These are phyloP conservation scores for Eucalyptus shirleyi DNA, from an alignment of 345 rosid genomes.

Conservation along the genomic window DNA sequence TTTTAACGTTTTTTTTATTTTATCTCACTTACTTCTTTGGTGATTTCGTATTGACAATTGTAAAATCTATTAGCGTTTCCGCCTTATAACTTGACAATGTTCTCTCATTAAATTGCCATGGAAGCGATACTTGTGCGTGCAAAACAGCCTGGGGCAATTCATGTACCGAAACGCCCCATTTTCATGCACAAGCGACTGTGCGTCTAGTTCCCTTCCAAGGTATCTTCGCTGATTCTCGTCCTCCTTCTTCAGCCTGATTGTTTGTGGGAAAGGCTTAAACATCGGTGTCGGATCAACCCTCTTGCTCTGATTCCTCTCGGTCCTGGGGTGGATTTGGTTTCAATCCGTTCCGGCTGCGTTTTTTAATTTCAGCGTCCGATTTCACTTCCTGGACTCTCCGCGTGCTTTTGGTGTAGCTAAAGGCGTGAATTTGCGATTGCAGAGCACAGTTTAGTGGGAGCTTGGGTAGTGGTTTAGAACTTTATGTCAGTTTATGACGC, in stretches of 20 bases:
- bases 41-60: not conserved
- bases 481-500: not conserved
- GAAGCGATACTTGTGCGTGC: constrained; percentile 74
- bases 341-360: not conserved
- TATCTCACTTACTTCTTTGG: rapidly evolving
- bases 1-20: rapidly evolving
- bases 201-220: constrained; percentile 47
- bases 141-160: constrained; percentile 76
- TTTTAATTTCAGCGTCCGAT: not conserved
- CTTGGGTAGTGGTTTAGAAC: not conserved
- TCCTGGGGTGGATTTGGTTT: not conserved
- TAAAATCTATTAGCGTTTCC: no score
- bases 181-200: constrained; percentile 88
- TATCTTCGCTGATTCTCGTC: not conserved
- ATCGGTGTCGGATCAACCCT: not conserved
- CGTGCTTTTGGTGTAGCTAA: not conserved
- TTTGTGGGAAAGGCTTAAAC: not conserved
- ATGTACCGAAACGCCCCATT: constrained; percentile 68
- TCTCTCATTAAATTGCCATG: constrained; percentile 6
- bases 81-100: not conserved
- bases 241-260: not conserved
- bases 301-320: not conserved
- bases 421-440: not conserved
- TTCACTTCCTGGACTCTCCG: not conserved
- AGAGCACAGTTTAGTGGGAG: not conserved